phyloP scores from a whole-genome alignment of 2,329 filamentous ascomycete species.

The Domatiomyces globalis region DNA sequence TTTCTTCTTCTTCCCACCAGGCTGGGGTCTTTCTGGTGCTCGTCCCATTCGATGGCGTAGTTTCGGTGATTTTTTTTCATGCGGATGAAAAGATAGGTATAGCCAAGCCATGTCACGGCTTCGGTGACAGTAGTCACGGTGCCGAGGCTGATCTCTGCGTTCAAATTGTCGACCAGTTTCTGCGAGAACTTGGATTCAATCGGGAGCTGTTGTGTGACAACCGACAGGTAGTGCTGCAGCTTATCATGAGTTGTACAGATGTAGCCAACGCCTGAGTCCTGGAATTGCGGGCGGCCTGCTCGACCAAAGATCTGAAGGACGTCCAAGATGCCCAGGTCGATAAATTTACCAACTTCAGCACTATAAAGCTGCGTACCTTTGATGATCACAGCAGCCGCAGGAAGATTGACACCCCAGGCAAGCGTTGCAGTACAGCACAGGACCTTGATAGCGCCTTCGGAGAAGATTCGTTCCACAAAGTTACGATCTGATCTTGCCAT shows the following conservation, averaged over 20 bases:
- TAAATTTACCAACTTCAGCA: constrained; percentile 88
- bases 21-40: constrained; percentile 74
- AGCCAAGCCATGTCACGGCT: constrained; percentile 92
- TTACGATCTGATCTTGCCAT: constrained; percentile 93
- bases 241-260: constrained; percentile 96
- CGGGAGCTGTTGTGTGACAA: constrained; percentile 87
- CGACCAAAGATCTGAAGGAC: constrained; percentile 97
- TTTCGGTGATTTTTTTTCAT: constrained; percentile 85
- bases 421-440: constrained; percentile 96
- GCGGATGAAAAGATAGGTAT: constrained; percentile 91
- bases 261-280: constrained; percentile 94
- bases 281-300: constrained; percentile 92
- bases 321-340: constrained; percentile 89
- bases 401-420: constrained; percentile 97
- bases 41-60: constrained; percentile 91
- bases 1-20: constrained; percentile 75
- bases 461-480: constrained; percentile 84
- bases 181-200: constrained; percentile 95
- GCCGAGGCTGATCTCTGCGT: constrained; percentile 83
- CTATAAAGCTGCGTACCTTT: constrained; percentile 97
- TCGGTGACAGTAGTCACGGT: constrained; percentile 91
- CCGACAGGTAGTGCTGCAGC: constrained; percentile 75
- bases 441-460: constrained; percentile 84
- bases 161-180: constrained; percentile 89
- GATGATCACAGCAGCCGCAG: constrained; percentile 90